Evolutionary conservation across 345 rosid genomes (phyloP), one percentile per base, ranked within the genome.

Genomic region (Pseudoturritis turrita): DNA sequence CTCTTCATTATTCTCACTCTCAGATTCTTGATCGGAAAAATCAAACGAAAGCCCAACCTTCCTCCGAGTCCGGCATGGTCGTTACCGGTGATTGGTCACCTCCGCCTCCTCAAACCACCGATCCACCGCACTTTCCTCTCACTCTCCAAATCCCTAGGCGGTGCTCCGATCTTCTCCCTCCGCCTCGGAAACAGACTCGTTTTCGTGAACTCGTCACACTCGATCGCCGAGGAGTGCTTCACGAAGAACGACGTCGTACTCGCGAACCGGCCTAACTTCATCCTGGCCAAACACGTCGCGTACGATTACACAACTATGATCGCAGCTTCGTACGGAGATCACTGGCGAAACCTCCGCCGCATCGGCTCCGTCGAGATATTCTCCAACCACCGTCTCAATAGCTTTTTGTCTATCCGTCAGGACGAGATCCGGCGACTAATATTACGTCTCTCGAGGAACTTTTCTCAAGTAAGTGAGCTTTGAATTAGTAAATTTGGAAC

Each of bases 331-430:
- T 85, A 87, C 22, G 89, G 89, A 0, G 82, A 82, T 41, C 85
- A 81, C 52, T 87, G 92, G 92, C 78, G 92, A 23, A 87, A 87
- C 72, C 86, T 82, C 9, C 87, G 87, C 18, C 83, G 85, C 23
- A 81, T 83, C 21, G 12, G 69, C 25, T 50, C 85, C 10, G 5
- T 76, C 3, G 86, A 85, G 39, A 68, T 87, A 41, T 77, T 87
- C 68, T 80, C 87, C 0, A 22, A 73, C 0, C 64, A 56, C 63
- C 83, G 85, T 0, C 80, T 85, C 0, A 80, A 81, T 43, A 33
- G 0, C 21, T 79, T 80, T n/a, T 1, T 44, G 0, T 15, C 65
- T n/a, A 50, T 77, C 31, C 67, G 88, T 8, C 37, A 51, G n/a
- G 84, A 87, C 12, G 88, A 85, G 77, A 62, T 82, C 67, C 49